Evolutionary conservation across 176 grass and related monocot species (phyloP).

Genomic region (Eleusine indica): DNA sequence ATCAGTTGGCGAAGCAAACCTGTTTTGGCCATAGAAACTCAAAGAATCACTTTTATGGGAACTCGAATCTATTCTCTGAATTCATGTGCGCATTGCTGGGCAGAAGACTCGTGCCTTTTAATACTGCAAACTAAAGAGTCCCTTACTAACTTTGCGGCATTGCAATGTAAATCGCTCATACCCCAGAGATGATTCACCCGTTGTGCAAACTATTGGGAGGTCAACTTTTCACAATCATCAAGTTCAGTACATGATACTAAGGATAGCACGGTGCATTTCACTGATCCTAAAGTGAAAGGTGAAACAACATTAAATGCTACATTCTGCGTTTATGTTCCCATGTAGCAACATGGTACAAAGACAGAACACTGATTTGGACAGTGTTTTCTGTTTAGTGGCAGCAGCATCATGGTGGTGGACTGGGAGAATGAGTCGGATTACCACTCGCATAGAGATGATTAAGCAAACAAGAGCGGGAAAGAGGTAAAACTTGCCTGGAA

Average conservation of each 20-base stretch:
- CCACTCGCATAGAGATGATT: not conserved
- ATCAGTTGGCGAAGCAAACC: not conserved
- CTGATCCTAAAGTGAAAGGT: not conserved
- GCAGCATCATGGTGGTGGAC: not conserved
- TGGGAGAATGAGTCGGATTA: not conserved
- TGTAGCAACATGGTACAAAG: not conserved
- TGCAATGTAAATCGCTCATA: not conserved
- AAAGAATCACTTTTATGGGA: not conserved
- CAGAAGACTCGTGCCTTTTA: not conserved
- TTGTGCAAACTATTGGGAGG: not conserved
- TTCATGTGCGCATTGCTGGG: not conserved
- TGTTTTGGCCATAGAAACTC: not conserved
- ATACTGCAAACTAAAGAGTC: not conserved
- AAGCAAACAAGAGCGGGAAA: not conserved
- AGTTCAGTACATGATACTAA: not conserved
- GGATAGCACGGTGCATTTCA: not conserved
- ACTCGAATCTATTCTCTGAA: not conserved
- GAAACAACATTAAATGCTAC: not conserved
- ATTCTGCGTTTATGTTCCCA: not conserved
- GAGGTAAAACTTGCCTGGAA: conserved; percentile 67
- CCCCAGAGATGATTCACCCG: not conserved
- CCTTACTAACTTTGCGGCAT: not conserved
- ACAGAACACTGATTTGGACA: not conserved
- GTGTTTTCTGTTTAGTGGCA: not conserved
- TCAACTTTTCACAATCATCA: not conserved